A percentile compares a stretch with the other conserved stretches of the same genome.
phyloP scores from a whole-genome alignment of 768 basidiomycete species.

The Pisolithus marmoratus region DNA sequence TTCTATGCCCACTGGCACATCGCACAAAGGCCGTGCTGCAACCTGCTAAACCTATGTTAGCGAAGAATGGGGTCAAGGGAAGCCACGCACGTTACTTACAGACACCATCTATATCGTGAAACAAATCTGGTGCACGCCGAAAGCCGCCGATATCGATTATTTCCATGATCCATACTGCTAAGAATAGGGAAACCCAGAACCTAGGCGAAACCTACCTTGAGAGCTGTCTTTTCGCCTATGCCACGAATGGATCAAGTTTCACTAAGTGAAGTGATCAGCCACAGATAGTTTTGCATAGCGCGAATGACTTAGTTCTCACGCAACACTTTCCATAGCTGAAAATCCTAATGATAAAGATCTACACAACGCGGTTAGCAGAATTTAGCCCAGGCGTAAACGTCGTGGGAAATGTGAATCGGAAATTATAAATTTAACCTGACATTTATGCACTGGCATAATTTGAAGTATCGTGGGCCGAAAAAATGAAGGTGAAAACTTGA shows the following conservation, averaged over 20 bases:
- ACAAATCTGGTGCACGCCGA: constrained; percentile 51
- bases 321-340: constrained; percentile 62
- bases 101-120: constrained; percentile 83
- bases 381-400: no score
- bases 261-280: constrained; percentile 48
- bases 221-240: constrained; percentile 70
- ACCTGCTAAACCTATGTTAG: constrained; percentile 36
- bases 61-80: background rate
- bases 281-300: constrained; percentile 48
- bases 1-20: constrained; percentile 72
- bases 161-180: constrained; percentile 60
- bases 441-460: no score
- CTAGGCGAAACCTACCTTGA: constrained; percentile 44
- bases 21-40: constrained; percentile 62
- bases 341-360: no score
- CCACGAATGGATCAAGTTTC: constrained; percentile 58
- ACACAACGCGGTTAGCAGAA: no score
- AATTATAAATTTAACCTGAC: no score
- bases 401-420: no score
- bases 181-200: background rate
- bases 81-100: constrained; percentile 40
- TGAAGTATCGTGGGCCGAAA: no score
- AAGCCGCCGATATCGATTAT: constrained; percentile 72
- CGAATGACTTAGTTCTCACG: constrained; percentile 47
- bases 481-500: no score